A percentile compares a stretch with the other conserved stretches of the same genome.
Conservation (phyloP, 345 rosid species). For the Ailanthus altissimus region DNA sequence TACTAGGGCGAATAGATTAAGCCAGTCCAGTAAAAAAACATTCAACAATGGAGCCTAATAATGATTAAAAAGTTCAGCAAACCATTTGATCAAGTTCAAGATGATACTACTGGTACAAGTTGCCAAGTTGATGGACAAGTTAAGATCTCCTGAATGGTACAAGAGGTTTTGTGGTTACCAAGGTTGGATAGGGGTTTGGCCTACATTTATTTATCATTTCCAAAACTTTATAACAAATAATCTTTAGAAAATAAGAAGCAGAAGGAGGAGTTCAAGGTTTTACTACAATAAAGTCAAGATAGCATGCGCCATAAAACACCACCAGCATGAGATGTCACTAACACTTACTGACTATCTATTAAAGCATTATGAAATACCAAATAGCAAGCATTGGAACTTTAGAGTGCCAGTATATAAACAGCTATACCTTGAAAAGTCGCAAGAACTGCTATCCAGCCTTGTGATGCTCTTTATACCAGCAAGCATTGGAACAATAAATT, state of each 20-base stretch:
- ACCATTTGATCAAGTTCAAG: not conserved
- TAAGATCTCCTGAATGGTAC: too few relatives aligned
- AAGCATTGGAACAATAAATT: too few relatives aligned
- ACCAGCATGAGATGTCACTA: not conserved
- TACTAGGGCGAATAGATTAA: not conserved
- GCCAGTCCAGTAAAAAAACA: not conserved
- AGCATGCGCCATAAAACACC: not conserved
- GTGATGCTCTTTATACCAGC: slow-evolving; percentile 5
- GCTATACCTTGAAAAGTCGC: slow-evolving; percentile 8
- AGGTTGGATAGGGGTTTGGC: too few relatives aligned
- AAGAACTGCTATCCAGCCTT: not conserved
- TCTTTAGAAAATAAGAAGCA: too few relatives aligned
- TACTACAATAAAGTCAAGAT: not conserved
- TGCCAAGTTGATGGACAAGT: too few relatives aligned
- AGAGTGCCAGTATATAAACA: not conserved
- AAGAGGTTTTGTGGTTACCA: too few relatives aligned
- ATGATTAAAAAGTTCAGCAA: not conserved
- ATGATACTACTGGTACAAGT: too few relatives aligned
- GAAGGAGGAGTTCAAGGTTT: too few relatives aligned
- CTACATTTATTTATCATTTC: too few relatives aligned
- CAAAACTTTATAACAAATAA: too few relatives aligned
- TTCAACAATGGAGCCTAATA: not conserved
- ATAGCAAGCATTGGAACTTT: not conserved
- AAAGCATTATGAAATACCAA: not conserved
- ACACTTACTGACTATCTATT: not conserved